phyloP scores from a whole-genome alignment of 2,329 filamentous ascomycete species.

The Thelonectria olida region DNA sequence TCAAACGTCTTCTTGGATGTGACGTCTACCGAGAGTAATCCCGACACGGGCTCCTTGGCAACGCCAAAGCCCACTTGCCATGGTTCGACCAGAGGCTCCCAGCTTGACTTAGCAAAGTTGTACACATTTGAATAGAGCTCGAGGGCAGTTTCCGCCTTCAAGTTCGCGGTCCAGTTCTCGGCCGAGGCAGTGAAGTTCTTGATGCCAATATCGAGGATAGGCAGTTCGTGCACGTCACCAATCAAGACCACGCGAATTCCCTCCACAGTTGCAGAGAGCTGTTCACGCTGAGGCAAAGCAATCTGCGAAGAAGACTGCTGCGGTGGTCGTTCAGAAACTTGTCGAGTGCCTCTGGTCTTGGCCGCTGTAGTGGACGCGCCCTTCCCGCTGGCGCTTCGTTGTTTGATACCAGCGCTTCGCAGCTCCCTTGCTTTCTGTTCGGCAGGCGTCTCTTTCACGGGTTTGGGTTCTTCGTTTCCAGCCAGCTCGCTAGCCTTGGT shows the following conservation, averaged over 20 bases:
- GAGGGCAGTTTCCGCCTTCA: slow-evolving; percentile 89
- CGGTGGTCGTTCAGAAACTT: slow-evolving; percentile 38
- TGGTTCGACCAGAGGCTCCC: slow-evolving; percentile 95
- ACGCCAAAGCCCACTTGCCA: slow-evolving; percentile 96
- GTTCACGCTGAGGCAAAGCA: slow-evolving; percentile 62
- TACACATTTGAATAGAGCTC: slow-evolving; percentile 97
- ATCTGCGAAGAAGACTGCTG: slow-evolving; percentile 26
- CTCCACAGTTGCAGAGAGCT: slow-evolving; percentile 85
- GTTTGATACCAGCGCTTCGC: slow-evolving; percentile 58
- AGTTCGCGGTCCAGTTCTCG: slow-evolving; percentile 87
- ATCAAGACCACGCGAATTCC: slow-evolving; percentile 94
- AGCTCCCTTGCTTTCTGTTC: slow-evolving; percentile 67
- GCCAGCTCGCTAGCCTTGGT: slow-evolving; percentile 90
- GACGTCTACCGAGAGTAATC: slow-evolving; percentile 83
- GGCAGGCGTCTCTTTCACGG: slow-evolving; percentile 48
- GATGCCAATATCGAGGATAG: slow-evolving; percentile 91
- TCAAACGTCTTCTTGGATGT: slow-evolving; percentile 92
- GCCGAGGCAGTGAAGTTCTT: slow-evolving; percentile 88
- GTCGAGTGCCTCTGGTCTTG: slow-evolving; percentile 49
- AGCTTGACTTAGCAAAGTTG: slow-evolving; percentile 98
- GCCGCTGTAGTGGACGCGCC: slow-evolving; percentile 60
- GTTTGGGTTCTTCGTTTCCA: slow-evolving; percentile 66
- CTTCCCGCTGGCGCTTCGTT: slow-evolving; percentile 65
- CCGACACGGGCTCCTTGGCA: slow-evolving; percentile 78
- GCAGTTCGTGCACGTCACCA: slow-evolving; percentile 93